Conservation (phyloP, 129 eudicot genomes). For the Flaveria trinervia region DNA sequence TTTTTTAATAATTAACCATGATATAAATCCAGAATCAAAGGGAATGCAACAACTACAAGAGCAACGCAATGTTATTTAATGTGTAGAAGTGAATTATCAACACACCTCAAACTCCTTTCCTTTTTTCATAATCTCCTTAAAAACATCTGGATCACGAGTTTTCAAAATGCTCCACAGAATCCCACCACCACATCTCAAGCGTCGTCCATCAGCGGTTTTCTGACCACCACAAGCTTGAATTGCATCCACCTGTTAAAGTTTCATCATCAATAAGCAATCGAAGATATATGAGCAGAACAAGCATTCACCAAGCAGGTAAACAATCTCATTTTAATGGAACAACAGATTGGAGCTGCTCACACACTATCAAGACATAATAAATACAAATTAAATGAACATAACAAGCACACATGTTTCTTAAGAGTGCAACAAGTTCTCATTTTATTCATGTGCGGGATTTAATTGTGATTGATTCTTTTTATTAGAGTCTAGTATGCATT, state of each 20-base stretch:
- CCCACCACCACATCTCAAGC: constrained; percentile 76
- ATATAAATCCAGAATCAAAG: not conserved
- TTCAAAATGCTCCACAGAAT: constrained; percentile 77
- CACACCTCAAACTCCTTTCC: constrained; percentile 96
- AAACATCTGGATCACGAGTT: constrained; percentile 83
- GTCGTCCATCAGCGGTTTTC: constrained; percentile 76
- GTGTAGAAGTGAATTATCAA: not conserved
- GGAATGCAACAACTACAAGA: not conserved
- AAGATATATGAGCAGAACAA: not conserved
- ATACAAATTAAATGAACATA: constrained; percentile 1
- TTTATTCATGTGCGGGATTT: not conserved
- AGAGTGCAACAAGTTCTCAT: not conserved
- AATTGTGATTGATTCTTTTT: constrained; percentile 8
- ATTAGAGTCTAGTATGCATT: not conserved
- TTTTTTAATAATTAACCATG: not conserved
- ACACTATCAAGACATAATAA: constrained; percentile 17
- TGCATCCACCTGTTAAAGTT: constrained; percentile 74
- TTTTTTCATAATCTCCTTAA: constrained; percentile 88
- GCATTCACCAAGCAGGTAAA: not conserved
- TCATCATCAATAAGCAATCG: constrained; percentile 19
- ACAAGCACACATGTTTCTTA: not conserved
- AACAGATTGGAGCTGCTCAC: constrained; percentile 8
- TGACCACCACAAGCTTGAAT: constrained; percentile 98
- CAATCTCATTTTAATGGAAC: constrained; percentile 14
- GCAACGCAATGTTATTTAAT: not conserved